Percentiles rank a stretch among this genome's conserved stretches.
Evolutionary conservation across 495 filamentous ascomycete species (phyloP).

Genomic region (Parathielavia hyrcaniae): DNA sequence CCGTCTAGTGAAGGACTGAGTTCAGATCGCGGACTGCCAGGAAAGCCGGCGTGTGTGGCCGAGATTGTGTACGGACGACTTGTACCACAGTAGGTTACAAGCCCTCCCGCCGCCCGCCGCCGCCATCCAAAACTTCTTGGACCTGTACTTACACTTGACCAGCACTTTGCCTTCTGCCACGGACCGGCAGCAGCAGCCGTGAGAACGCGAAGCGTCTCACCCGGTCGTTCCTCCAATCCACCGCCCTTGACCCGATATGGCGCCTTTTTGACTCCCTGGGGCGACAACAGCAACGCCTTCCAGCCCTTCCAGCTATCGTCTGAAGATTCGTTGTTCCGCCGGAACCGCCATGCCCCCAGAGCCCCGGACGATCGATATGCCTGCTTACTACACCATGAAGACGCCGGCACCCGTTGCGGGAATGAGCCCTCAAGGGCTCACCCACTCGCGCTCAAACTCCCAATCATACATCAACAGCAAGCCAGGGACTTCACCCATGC

Average conservation of each 20-base stretch:
- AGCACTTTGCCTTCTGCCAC: no score
- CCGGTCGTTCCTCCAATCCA: not conserved
- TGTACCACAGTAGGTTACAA: no score
- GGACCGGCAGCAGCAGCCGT: no score
- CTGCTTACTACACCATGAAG: slow-evolving; percentile 44
- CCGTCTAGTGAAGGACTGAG: not conserved
- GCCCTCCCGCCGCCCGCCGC: no score
- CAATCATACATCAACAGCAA: slow-evolving; percentile 36
- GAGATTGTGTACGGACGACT: no score
- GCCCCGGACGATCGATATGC: slow-evolving; percentile 31
- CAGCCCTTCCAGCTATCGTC: not conserved
- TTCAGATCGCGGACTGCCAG: not conserved
- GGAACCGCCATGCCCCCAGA: slow-evolving; percentile 20
- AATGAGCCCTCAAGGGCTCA: slow-evolving; percentile 32
- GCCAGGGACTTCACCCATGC: slow-evolving; percentile 37
- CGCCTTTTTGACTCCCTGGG: not conserved
- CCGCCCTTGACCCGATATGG: slow-evolving; percentile 1
- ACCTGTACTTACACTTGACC: no score
- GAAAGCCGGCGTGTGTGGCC: not conserved
- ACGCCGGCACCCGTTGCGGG: slow-evolving; percentile 40
- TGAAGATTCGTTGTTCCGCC: not conserved
- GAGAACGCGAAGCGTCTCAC: not conserved
- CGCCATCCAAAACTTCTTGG: no score
- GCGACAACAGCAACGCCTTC: not conserved
- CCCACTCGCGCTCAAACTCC: slow-evolving; percentile 39